These are phyloP conservation scores for Cercospora sojina DNA, from an alignment of 2,329 filamentous ascomycete genomes.

Conservation along the genomic window DNA sequence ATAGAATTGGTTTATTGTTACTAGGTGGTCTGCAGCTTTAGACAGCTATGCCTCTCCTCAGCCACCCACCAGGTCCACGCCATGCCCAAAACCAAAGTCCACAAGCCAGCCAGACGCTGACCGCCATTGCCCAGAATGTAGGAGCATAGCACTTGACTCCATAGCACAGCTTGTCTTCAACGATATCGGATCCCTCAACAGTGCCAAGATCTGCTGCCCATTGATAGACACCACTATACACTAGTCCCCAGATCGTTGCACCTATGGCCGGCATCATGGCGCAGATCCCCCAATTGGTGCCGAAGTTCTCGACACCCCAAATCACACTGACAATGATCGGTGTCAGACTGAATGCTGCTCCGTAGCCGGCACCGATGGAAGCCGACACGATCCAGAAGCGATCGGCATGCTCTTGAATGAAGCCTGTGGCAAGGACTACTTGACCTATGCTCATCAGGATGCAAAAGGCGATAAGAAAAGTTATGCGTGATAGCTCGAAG, in stretches of 20 bases:
- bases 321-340: slow-evolving; percentile 92
- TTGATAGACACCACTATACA: slow-evolving; percentile 84
- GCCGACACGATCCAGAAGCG: slow-evolving; percentile 85
- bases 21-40: slow-evolving; percentile 25
- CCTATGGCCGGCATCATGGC: slow-evolving; percentile 87
- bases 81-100: slow-evolving; percentile 73
- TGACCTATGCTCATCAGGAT: slow-evolving; percentile 72
- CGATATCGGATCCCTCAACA: slow-evolving; percentile 37
- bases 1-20: not conserved
- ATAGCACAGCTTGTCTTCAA: slow-evolving; percentile 66
- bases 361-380: slow-evolving; percentile 86
- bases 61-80: slow-evolving; percentile 76
- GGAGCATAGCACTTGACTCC: slow-evolving; percentile 76
- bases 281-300: slow-evolving; percentile 95
- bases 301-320: slow-evolving; percentile 98
- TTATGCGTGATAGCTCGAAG: slow-evolving; percentile 71
- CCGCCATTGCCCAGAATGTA: slow-evolving; percentile 83
- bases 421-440: slow-evolving; percentile 72
- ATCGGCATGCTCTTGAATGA: slow-evolving; percentile 69
- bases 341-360: slow-evolving; percentile 75
- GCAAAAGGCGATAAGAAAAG: slow-evolving; percentile 74
- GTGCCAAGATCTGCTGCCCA: slow-evolving; percentile 53
- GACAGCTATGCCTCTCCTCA: slow-evolving; percentile 69
- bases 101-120: slow-evolving; percentile 76
- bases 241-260: slow-evolving; percentile 81